Conservation (phyloP, 176 grass and related monocot genomes). For the Rhynchospora pubera region DNA sequence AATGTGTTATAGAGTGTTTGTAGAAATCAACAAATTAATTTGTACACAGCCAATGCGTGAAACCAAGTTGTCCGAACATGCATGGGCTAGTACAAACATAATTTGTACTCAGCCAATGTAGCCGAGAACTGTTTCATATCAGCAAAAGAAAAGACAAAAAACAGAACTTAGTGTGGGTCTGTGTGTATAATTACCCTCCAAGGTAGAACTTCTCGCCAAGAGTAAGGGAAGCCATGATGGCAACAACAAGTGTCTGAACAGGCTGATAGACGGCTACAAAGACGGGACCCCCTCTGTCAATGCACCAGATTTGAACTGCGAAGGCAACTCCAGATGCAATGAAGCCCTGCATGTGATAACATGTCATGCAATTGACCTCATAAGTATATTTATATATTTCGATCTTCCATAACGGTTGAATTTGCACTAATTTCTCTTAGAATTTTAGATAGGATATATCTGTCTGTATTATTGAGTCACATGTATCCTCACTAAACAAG, state of each 20-base stretch:
- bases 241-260: constrained; percentile 88
- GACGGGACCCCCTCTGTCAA: constrained; percentile 80
- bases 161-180: not conserved
- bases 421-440: not conserved
- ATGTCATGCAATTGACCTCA: not conserved
- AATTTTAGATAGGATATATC: not conserved
- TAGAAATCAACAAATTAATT: not conserved
- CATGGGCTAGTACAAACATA: too few species aligned
- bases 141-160: not conserved
- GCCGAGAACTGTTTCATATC: not conserved
- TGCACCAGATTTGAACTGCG: constrained; percentile 99
- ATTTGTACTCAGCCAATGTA: not conserved
- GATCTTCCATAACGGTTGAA: not conserved
- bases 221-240: constrained; percentile 79
- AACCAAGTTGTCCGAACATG: not conserved
- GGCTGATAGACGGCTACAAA: constrained; percentile 99
- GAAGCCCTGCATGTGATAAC: constrained; percentile 55
- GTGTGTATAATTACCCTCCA: constrained; percentile 37
- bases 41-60: not conserved
- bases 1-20: not conserved
- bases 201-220: constrained; percentile 85
- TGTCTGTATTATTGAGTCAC: not conserved
- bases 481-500: not conserved
- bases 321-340: constrained; percentile 92
- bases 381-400: not conserved